A percentile compares a stretch with the other conserved stretches of the same genome.
phyloP scores from a whole-genome alignment of 2,329 filamentous ascomycete genomes.

The Colletotrichum australisinense region DNA sequence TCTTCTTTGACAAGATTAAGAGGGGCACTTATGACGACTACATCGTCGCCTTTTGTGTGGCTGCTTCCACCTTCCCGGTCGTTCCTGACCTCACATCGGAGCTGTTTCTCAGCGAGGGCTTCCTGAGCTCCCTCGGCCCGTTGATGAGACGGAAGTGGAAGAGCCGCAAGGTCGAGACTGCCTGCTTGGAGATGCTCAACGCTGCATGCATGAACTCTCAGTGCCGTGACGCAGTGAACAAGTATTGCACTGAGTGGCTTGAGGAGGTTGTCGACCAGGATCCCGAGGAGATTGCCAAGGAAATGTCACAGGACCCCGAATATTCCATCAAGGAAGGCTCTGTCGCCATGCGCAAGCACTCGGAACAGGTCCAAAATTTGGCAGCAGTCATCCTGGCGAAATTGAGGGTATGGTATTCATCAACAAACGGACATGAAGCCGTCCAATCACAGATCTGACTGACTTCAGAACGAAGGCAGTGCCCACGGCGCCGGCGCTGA shows the following conservation, averaged over 20 bases:
- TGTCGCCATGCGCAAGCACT: constrained; percentile 71
- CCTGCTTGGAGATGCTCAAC: constrained; percentile 89
- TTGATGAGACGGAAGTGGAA: constrained; percentile 85
- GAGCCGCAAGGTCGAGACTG: constrained; percentile 86
- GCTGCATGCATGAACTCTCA: constrained; percentile 87
- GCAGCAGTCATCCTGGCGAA: constrained; percentile 84
- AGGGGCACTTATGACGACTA: constrained; percentile 88
- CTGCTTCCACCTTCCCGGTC: constrained; percentile 87
- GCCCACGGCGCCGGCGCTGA: constrained; percentile 54
- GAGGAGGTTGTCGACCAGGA: constrained; percentile 84
- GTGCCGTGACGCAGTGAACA: constrained; percentile 86
- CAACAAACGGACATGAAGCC: constrained; percentile 32
- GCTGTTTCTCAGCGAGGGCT: constrained; percentile 90
- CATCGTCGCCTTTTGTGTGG: constrained; percentile 93
- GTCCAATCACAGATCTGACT: constrained; percentile 51
- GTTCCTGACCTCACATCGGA: constrained; percentile 79
- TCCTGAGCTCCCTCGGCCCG: constrained; percentile 80
- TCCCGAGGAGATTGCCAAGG: constrained; percentile 64
- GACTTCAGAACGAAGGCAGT: constrained; percentile 66
- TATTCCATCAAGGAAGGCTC: constrained; percentile 70
- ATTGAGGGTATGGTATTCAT: constrained; percentile 63
- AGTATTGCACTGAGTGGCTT: constrained; percentile 88
- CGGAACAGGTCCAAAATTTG: constrained; percentile 69
- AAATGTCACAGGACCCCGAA: constrained; percentile 63
- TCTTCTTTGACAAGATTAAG: constrained; percentile 78